phyloP scores from a whole-genome alignment of 176 grass and related monocot species.

The Saccharum officinarum region DNA sequence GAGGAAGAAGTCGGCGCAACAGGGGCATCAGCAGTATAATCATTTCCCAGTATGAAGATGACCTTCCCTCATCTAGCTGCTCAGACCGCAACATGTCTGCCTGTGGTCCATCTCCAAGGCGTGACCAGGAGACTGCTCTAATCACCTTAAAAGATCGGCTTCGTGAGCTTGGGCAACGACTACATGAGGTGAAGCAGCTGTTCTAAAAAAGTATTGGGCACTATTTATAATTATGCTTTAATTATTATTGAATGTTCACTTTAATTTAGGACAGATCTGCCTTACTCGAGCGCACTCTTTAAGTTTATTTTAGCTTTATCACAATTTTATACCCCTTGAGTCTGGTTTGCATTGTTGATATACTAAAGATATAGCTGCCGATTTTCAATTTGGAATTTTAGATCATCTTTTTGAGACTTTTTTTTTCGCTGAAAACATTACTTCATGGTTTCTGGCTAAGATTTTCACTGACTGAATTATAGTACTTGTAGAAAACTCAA shows the following conservation, averaged over 20 bases:
- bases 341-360: background rate
- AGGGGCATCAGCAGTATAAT: slow-evolving; percentile 50
- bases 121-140: slow-evolving; percentile 47
- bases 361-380: background rate
- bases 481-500: background rate
- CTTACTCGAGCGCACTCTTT: background rate
- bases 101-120: slow-evolving; percentile 49
- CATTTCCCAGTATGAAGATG: slow-evolving; percentile 28
- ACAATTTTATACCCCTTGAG: background rate
- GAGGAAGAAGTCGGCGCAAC: slow-evolving; percentile 56
- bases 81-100: slow-evolving; percentile 47
- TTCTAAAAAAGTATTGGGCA: slow-evolving; percentile 8
- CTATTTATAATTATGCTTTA: slow-evolving; percentile 10
- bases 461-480: background rate
- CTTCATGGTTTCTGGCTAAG: background rate
- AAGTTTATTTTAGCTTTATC: background rate
- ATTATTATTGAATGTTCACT: background rate
- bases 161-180: slow-evolving; percentile 52
- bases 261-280: background rate
- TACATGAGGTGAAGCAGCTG: slow-evolving; percentile 62
- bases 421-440: background rate
- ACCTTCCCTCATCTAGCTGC: slow-evolving; percentile 36
- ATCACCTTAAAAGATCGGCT: slow-evolving; percentile 62
- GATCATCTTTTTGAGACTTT: slow-evolving; percentile 11
- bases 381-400: slow-evolving; percentile 1